These are phyloP conservation scores for Salinomyces thailandicus DNA, from an alignment of 2,329 filamentous ascomycete species.

Conservation along the genomic window DNA sequence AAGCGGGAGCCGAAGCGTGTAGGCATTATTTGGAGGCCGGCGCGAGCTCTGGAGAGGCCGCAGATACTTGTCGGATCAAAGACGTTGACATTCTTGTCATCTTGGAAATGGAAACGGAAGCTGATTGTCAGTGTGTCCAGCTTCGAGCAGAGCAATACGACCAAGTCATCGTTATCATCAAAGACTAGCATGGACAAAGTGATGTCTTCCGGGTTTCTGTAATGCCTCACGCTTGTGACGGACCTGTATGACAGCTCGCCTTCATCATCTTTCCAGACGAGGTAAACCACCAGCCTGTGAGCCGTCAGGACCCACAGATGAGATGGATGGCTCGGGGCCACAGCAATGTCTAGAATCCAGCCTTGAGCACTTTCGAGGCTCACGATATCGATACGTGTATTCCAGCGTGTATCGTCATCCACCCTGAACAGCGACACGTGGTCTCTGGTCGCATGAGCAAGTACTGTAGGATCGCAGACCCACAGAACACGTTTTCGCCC, in stretches of 20 bases:
- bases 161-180: slow-evolving; percentile 16
- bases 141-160: slow-evolving; percentile 7
- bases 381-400: too few species aligned
- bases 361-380: slow-evolving; percentile 11
- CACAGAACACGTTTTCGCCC: slow-evolving; percentile 44
- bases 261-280: slow-evolving; percentile 14
- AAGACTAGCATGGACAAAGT: slow-evolving; percentile 33
- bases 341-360: slow-evolving; percentile 50
- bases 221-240: slow-evolving; percentile 44
- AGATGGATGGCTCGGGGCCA: slow-evolving; percentile 36
- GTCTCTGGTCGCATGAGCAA: slow-evolving; percentile 44
- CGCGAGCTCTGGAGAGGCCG: not conserved
- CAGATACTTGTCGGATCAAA: slow-evolving; percentile 1
- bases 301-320: slow-evolving; percentile 52
- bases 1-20: not conserved
- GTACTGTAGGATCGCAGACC: slow-evolving; percentile 36
- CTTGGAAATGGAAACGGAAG: slow-evolving; percentile 15
- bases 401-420: too few species aligned
- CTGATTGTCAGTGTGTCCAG: slow-evolving; percentile 23
- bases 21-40: not conserved
- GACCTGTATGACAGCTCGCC: slow-evolving; percentile 13
- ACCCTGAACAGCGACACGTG: not conserved
- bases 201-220: slow-evolving; percentile 42
- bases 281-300: slow-evolving; percentile 35
- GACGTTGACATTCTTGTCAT: not conserved